Percentiles rank a stretch among this genome's conserved stretches.
Evolutionary conservation across 176 grass and related monocot genomes (phyloP).

Genomic region (Typha latifolia): DNA sequence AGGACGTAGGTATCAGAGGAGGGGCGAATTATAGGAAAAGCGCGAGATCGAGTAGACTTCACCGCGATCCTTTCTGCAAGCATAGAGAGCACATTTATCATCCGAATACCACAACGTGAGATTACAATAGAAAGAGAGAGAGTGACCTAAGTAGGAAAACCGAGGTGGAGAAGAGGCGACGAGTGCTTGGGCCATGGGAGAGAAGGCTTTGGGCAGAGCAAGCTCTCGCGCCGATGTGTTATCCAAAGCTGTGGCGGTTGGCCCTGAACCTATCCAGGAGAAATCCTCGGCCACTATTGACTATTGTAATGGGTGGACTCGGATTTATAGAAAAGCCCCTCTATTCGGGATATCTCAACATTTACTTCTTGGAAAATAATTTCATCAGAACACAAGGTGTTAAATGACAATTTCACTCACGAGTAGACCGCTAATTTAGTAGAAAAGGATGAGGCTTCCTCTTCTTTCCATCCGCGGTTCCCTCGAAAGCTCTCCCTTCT

Average conservation of each 20-base stretch:
- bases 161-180: neutral
- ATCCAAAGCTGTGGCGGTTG: no score
- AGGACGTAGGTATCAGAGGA: neutral
- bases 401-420: no score
- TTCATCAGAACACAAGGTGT: no score
- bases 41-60: neutral
- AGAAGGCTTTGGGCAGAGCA: neutral
- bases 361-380: no score
- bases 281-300: no score
- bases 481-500: neutral
- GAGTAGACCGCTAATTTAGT: neutral
- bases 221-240: no score
- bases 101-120: neutral
- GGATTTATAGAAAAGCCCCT: no score
- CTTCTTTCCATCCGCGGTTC: neutral
- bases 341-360: no score
- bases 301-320: no score
- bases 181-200: conserved; percentile 1
- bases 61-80: neutral
- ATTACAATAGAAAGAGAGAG: neutral
- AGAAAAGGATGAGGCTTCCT: neutral
- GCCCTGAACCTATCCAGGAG: no score
- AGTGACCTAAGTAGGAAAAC: neutral
- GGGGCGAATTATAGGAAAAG: neutral
- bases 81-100: neutral